Evolutionary conservation across 441 rosid genomes (phyloP).

Genomic region (Omphalea diandra): DNA sequence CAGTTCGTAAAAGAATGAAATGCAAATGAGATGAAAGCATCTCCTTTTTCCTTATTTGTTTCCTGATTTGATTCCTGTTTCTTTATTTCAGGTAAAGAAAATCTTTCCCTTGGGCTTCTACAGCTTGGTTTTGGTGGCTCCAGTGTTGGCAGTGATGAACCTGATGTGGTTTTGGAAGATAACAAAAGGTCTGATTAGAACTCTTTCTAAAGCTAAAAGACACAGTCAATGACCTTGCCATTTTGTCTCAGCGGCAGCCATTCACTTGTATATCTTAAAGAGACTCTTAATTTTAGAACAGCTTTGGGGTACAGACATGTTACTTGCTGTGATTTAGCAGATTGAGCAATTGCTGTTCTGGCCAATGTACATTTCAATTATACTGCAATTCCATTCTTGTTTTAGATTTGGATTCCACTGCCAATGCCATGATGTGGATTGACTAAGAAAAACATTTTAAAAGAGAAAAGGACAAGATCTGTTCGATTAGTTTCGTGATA

Average conservation of each 20-base stretch:
- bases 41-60: background rate
- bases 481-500: no score
- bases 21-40: background rate
- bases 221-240: slow-evolving; percentile 43
- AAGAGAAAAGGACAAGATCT: no score
- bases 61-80: background rate
- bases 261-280: background rate
- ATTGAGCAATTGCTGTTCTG: background rate
- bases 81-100: slow-evolving; percentile 49
- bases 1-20: background rate
- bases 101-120: slow-evolving; percentile 72
- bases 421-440: no score
- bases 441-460: no score
- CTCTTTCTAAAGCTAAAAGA: slow-evolving; percentile 50
- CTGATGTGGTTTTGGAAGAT: slow-evolving; percentile 74
- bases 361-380: background rate
- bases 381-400: background rate
- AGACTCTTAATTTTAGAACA: background rate
- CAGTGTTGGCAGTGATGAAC: slow-evolving; percentile 53
- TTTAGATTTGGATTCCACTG: background rate
- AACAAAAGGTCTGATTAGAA: slow-evolving; percentile 56
- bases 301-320: background rate
- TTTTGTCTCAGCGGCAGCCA: background rate
- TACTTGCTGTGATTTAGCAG: background rate
- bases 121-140: slow-evolving; percentile 53